Evolutionary conservation across 2,329 filamentous ascomycete species (phyloP).

Genomic region (Mycosphaerelloides madeirae): DNA sequence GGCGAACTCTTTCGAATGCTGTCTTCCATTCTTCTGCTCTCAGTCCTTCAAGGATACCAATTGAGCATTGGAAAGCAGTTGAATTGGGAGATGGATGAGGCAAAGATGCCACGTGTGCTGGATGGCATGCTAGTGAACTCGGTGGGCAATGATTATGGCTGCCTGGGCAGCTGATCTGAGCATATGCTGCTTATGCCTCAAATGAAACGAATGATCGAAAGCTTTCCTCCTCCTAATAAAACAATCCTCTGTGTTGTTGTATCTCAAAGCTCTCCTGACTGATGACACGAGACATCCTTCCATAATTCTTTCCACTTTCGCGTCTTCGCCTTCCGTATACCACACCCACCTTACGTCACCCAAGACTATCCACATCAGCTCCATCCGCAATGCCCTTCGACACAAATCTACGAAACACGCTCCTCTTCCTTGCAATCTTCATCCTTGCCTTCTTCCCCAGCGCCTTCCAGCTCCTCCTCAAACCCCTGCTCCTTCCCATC

Average conservation of each 20-base stretch:
- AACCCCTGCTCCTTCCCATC: slow-evolving; percentile 35
- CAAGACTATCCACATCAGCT: slow-evolving; percentile 1
- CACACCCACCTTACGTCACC: slow-evolving; percentile 8
- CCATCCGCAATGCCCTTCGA: slow-evolving; percentile 24
- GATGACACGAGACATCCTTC: not conserved
- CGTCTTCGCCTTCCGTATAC: slow-evolving; percentile 5
- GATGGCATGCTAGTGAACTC: not conserved
- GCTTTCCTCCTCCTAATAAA: not conserved
- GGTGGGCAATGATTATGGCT: not conserved
- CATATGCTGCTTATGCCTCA: not conserved
- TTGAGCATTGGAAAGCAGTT: no score
- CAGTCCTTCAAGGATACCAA: no score
- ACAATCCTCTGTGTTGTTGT: no score
- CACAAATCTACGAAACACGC: slow-evolving; percentile 33
- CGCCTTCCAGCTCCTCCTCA: slow-evolving; percentile 39
- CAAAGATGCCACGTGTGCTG: slow-evolving; percentile 7
- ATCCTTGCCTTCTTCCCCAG: slow-evolving; percentile 48
- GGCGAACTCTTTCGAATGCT: no score
- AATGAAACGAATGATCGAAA: slow-evolving; percentile 4
- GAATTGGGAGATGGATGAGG: not conserved
- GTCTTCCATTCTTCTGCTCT: no score
- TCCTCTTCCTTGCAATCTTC: slow-evolving; percentile 47
- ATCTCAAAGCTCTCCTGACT: no score
- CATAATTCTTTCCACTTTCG: not conserved
- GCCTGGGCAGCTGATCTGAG: slow-evolving; percentile 2